These are phyloP conservation scores for Arachnomyces sp. DNA, from an alignment of 2,329 filamentous ascomycete species.

Conservation along the genomic window DNA sequence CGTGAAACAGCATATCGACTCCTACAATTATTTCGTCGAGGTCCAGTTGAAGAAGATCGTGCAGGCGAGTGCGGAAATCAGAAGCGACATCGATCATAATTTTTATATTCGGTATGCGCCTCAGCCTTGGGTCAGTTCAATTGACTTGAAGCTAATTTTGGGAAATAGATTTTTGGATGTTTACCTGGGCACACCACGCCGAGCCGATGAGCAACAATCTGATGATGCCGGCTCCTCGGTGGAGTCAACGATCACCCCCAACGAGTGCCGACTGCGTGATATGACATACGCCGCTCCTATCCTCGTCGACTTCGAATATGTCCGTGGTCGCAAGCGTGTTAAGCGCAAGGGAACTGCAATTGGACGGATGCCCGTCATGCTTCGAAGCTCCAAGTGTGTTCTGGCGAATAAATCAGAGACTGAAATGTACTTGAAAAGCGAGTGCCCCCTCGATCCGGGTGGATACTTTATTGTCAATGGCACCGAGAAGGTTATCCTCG, in stretches of 20 bases:
- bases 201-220: slow-evolving; percentile 63
- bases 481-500: slow-evolving; percentile 96
- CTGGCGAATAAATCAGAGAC: slow-evolving; percentile 73
- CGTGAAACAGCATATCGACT: slow-evolving; percentile 97
- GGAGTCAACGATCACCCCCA: slow-evolving; percentile 63
- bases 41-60: slow-evolving; percentile 96
- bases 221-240: slow-evolving; percentile 42
- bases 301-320: slow-evolving; percentile 83
- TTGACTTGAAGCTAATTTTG: slow-evolving; percentile 1
- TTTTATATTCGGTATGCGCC: slow-evolving; percentile 68
- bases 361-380: slow-evolving; percentile 90
- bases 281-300: slow-evolving; percentile 98
- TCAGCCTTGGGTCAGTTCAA: neutral
- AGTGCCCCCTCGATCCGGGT: slow-evolving; percentile 91
- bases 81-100: slow-evolving; percentile 83
- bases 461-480: slow-evolving; percentile 97
- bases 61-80: slow-evolving; percentile 76
- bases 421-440: slow-evolving; percentile 85
- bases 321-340: slow-evolving; percentile 69
- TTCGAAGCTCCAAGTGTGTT: slow-evolving; percentile 89
- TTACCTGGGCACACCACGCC: slow-evolving; percentile 71
- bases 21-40: slow-evolving; percentile 97
- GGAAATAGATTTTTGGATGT: slow-evolving; percentile 65
- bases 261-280: slow-evolving; percentile 92
- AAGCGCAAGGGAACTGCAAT: slow-evolving; percentile 68